Conservation (phyloP, 805 yeast genomes). For the Starmerella floricola region DNA sequence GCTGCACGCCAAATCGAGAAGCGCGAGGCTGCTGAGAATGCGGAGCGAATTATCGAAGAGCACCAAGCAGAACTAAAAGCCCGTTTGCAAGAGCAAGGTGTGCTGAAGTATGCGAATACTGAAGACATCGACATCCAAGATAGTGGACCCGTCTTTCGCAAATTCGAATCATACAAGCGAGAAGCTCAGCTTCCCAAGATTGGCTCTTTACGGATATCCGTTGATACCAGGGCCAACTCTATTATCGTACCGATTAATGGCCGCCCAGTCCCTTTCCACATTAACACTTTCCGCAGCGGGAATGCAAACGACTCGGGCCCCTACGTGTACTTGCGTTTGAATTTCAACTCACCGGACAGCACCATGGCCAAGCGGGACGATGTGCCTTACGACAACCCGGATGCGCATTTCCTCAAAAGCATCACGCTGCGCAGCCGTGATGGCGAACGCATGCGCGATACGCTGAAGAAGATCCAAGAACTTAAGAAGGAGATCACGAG, state of each 20-base stretch:
- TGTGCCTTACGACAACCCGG: conserved; percentile 83
- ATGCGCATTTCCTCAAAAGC: conserved; percentile 75
- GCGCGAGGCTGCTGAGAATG: conserved; percentile 46
- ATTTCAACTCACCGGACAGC: conserved; percentile 89
- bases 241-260: conserved; percentile 85
- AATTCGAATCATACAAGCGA: conserved; percentile 86
- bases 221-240: conserved; percentile 79
- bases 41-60: conserved; percentile 67
- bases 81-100: conserved; percentile 75
- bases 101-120: conserved; percentile 32
- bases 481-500: conserved; percentile 84
- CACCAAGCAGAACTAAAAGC: conserved; percentile 75
- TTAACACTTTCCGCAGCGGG: conserved; percentile 85
- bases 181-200: conserved; percentile 87
- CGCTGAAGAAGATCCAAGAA: conserved; percentile 78
- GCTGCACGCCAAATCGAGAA: conserved; percentile 17
- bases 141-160: conserved; percentile 56
- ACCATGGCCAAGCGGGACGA: conserved; percentile 60
- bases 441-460: conserved; percentile 80
- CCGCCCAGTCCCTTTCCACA: conserved; percentile 95
- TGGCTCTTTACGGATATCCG: conserved; percentile 71
- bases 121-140: conserved; percentile 17
- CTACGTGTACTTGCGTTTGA: conserved; percentile 75
- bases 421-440: conserved; percentile 82
- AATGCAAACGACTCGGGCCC: conserved; percentile 95